Conservation (phyloP, 306 rosid species). For the Crataegus laevigata region DNA sequence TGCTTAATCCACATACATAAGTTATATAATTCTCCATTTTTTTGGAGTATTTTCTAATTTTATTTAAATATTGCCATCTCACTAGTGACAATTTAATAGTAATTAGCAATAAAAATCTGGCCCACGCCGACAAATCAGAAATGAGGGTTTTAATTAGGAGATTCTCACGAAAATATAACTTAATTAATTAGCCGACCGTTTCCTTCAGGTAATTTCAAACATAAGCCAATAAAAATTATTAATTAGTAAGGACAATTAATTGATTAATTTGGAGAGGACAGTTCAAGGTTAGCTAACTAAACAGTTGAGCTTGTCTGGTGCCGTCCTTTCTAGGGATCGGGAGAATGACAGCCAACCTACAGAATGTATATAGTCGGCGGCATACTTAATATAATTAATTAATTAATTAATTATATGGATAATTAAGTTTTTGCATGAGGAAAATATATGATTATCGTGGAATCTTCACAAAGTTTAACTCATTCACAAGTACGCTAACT, state of each 20-base stretch:
- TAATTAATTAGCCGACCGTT: slow-evolving; percentile 38
- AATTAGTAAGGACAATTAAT: slow-evolving; percentile 13
- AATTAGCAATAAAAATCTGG: slow-evolving; percentile 5
- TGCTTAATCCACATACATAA: slow-evolving; percentile 20
- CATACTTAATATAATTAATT: slow-evolving; percentile 1
- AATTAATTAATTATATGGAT: neutral
- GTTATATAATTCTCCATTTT: neutral
- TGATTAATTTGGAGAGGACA: slow-evolving; percentile 21
- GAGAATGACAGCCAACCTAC: slow-evolving; percentile 57
- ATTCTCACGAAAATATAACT: neutral
- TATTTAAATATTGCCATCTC: neutral
- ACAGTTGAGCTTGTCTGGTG: slow-evolving; percentile 52
- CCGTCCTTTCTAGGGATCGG: slow-evolving; percentile 53
- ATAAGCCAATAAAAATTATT: slow-evolving; percentile 14
- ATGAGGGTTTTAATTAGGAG: slow-evolving; percentile 35
- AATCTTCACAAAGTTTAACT: slow-evolving; percentile 4
- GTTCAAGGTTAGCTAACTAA: slow-evolving; percentile 33
- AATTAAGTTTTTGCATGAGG: slow-evolving; percentile 3
- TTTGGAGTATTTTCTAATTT: neutral
- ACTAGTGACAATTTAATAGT: neutral
- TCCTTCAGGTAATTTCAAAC: slow-evolving; percentile 30
- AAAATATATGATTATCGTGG: neutral
- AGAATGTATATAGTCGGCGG: slow-evolving; percentile 60
- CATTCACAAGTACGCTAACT: neutral
- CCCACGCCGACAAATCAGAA: slow-evolving; percentile 58